phyloP scores from a whole-genome alignment of 257 asterid genomes.

The Paulownia fortunei region DNA sequence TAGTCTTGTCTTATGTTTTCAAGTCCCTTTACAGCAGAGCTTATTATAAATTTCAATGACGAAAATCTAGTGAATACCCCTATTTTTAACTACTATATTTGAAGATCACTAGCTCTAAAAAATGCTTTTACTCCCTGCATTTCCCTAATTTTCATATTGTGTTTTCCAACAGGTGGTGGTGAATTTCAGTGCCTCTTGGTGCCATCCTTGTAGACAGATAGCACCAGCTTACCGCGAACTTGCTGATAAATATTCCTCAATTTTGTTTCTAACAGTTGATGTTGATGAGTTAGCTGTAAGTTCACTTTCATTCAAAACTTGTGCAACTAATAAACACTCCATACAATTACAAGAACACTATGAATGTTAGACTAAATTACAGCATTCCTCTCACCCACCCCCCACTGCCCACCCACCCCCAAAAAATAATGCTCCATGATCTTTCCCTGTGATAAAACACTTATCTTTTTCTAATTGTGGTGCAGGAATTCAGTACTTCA shows the following conservation, averaged over 20 bases:
- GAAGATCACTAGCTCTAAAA: not conserved
- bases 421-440: no score
- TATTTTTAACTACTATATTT: not conserved
- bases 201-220: constrained; percentile 58
- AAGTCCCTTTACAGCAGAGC: not conserved
- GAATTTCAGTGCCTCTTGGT: constrained; percentile 81
- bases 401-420: no score
- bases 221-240: constrained; percentile 59
- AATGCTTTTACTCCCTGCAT: not conserved
- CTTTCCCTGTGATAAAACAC: no score
- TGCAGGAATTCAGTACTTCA: constrained; percentile 63
- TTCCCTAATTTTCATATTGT: not conserved
- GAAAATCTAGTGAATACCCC: not conserved
- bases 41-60: not conserved
- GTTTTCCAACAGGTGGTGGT: constrained; percentile 52
- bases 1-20: not conserved
- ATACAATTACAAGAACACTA: not conserved
- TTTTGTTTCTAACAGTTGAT: constrained; percentile 61
- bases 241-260: constrained; percentile 57
- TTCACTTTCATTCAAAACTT: not conserved
- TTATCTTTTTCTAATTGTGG: not conserved
- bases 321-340: not conserved
- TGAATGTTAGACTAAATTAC: not conserved
- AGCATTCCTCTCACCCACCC: no score
- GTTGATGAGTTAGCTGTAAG: constrained; percentile 69